A percentile compares a stretch with the other conserved stretches of the same genome.
These are phyloP conservation scores for Thalassiosira exigua DNA, from an alignment of 352 stramenopile species.

Conservation along the genomic window DNA sequence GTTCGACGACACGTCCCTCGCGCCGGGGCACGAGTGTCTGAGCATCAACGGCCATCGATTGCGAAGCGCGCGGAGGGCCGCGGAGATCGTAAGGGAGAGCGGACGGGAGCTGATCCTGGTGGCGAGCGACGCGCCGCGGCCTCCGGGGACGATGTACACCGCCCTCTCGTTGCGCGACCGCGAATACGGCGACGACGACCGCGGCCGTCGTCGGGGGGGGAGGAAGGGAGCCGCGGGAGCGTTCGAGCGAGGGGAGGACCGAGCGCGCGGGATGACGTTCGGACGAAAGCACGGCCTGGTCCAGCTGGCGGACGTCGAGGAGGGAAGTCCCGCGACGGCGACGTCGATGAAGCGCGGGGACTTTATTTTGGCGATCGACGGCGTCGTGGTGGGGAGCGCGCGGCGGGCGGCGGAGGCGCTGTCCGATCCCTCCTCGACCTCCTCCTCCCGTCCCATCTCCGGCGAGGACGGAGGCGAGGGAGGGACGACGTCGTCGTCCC, in stretches of 20 bases:
- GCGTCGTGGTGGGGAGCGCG: conserved; percentile 6
- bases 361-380: conserved; percentile 45
- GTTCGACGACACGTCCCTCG: conserved; percentile 24
- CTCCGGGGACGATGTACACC: no score
- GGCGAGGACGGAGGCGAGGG: no score
- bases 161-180: no score
- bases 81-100: conserved; percentile 42
- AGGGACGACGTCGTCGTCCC: neutral
- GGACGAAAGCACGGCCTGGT: conserved; percentile 42
- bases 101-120: conserved; percentile 15
- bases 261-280: conserved; percentile 31
- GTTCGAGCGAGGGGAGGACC: neutral
- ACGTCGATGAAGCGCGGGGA: conserved; percentile 44
- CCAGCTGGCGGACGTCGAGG: conserved; percentile 29
- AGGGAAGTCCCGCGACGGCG: conserved; percentile 7
- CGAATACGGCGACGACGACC: no score
- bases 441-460: no score
- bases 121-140: no score
- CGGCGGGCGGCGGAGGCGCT: conserved; percentile 11
- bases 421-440: no score
- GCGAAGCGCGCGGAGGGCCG: conserved; percentile 33
- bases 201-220: no score
- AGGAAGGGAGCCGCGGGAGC: neutral
- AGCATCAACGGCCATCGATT: conserved; percentile 42
- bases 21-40: conserved; percentile 36